Base-by-base conservation (phyloP, 2,329 filamentous ascomycete genomes). In the Apiospora rasikravindrae region DNA sequence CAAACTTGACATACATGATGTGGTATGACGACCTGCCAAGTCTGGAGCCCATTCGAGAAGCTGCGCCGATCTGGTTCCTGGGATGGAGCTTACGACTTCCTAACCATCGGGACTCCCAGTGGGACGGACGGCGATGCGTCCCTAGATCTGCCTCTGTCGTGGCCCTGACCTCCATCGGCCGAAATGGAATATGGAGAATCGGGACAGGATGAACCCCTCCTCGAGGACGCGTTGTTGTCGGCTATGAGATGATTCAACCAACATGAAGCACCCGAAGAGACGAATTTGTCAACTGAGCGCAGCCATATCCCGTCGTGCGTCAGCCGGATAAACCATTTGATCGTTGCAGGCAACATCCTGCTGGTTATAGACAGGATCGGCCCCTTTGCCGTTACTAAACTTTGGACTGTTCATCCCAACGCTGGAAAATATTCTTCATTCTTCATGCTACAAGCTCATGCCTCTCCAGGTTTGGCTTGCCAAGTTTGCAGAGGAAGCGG, bases 371-470 rank as follows among this genome's bases (percentile, higher is more conserved):
- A 13, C 37, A 11, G 33, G 4, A 11, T 13, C 57, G 22, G 57
- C 19, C 57, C 57, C 22, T 40, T 37, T 40, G 7, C 6, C 8
- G 19, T 3, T 19, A 14, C 4, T 33, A 64, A 64, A n/a, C 19
- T n/a, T 64, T n/a, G 33, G 8, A n/a, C 57, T 64, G 57, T 64
- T 64, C 57, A n/a, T 64, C 57, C 57, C 57, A 64, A 40, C 22
- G 57, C 33, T 64, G 6, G 19, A n/a, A 40, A 40, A 14, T 33
- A 40, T 13, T 13, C 7, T 40, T 40, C 33, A 14, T 40, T n/a
- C 4, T 40, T 61, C 57, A 40, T 24, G 33, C 29, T 19, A 7
- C 26, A 33, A 33, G 33, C 53, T 37, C 19, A 61, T 19, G 16
- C 29, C 53, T 61, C 53, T 37, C 57, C 29, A 64, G 57, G 57